Evolutionary conservation across 768 basidiomycete species (phyloP), one percentile per base, ranked within the genome.

Genomic region (Pleurotus tuber-regium): DNA sequence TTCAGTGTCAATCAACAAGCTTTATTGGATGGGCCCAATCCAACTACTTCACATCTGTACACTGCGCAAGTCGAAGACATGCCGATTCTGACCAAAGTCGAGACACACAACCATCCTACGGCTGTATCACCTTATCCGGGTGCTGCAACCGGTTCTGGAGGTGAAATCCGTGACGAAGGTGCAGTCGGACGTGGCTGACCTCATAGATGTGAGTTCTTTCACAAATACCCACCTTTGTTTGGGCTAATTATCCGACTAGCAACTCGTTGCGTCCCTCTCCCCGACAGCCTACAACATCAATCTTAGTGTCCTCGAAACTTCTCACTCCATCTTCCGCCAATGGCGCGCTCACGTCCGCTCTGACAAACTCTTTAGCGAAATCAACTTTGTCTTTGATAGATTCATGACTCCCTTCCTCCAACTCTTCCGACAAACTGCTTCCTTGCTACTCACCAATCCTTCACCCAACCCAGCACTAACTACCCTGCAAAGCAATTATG

Each of bases 41-140:
- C n/a, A n/a, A n/a, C n/a, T n/a, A n/a, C n/a, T n/a, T n/a, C n/a
- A n/a, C n/a, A n/a, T n/a, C 57, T 80, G 1, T 98, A 98, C 65
- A 62, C 70, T 33, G 69, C 82, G 2, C 64, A 69, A 12, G 58
- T 74, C 21, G 93, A 95, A 65, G 74, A 84, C 9, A 89, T 91
- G 74, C 92, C 85, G 11, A 89, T 99, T 51, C 78, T 98, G 19
- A 84, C 94, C 73, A 99, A 99, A 70, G 97, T 98, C 53, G 97
- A 98, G 70, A 99, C 97, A 2, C 97, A 99, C 68, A 99, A 99
- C 64, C 97, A 98, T 62, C 97, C 97, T 2, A 98, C 96, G 2
- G 97, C 96, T 2, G 94, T 98, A 6, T 98, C 97, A 1, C 97
- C 97, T 1, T 98, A 89, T 66, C 92, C 97, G 2, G 97, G 97